Base-by-base conservation (phyloP, 192 early-diverging fungal species). In the Phycomyces blakesleeanus region DNA sequence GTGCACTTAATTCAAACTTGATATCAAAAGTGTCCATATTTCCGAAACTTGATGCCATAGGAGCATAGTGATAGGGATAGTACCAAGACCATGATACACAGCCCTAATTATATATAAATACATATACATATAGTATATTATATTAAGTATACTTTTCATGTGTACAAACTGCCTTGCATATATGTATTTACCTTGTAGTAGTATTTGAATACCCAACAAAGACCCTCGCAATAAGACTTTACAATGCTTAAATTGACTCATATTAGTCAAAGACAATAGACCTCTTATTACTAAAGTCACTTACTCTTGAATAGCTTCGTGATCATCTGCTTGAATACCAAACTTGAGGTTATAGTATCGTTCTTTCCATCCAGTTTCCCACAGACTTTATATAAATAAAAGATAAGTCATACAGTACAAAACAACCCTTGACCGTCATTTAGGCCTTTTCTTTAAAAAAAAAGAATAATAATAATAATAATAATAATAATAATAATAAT, bases 1-100 rank as follows among this genome's bases (percentile, higher is more conserved):
- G 96, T 18, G 76, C 71, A 39, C 92, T 92, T 21, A 90, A 75
- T 20, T 97, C 89, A 64, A 98, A 94, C 34, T 87, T 67, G 61
- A 92, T 76, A 55, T 88, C 73, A 64, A 94, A 75, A 37, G 83
- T 73, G 51, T 73, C 84, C 57, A 99, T 76, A 68, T 93, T 83
- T 8, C 77, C 62, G 57, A 97, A 89, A 71, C 98, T 94, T 0
- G 85, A 87, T 3, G 89, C 87, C 60, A 92, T 76, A 0, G 95
- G 95, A 20, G 96, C 89, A 67, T 98, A 99, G 79, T 97, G 92
- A 74, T 92, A 98, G 6, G 96, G 96, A 63, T 92, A 99, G 80
- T 91, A 99, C 96, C 96, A 99, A 38, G 80, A 86, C 97, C 97
- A 99, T 16, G 96, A 97, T 22, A 82, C 87, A 60, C 93, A 93